These are phyloP conservation scores for Rhipidocladum racemiflorum DNA, from an alignment of 176 grass and related monocot species.

Conservation along the genomic window DNA sequence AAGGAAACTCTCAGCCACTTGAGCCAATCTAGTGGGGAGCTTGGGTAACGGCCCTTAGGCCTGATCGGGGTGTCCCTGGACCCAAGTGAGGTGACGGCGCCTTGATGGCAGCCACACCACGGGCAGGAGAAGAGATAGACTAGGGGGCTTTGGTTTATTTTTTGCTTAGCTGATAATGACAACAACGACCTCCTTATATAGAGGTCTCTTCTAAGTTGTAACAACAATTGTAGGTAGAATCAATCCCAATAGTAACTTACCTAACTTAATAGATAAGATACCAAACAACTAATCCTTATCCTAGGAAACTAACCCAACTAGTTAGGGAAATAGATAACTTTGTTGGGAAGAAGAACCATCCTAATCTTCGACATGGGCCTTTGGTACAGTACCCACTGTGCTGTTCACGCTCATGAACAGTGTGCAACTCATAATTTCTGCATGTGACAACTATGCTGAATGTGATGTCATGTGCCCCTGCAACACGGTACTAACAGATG, in stretches of 20 bases:
- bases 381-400: neutral
- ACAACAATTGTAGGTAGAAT: neutral
- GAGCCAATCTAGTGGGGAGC: neutral
- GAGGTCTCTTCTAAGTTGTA: neutral
- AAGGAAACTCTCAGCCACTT: constrained; percentile 11
- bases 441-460: neutral
- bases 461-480: neutral
- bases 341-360: neutral
- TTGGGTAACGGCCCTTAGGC: neutral
- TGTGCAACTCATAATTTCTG: neutral
- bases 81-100: neutral
- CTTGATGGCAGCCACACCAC: neutral
- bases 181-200: neutral
- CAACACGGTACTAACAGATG: neutral
- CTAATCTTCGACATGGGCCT: neutral
- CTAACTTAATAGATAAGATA: neutral
- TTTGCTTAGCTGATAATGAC: neutral
- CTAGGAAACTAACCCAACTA: neutral
- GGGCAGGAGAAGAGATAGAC: neutral
- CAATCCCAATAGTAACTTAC: neutral
- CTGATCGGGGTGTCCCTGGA: neutral
- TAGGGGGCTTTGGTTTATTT: neutral
- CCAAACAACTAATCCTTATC: neutral
- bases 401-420: neutral
- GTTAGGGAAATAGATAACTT: neutral